phyloP scores from a whole-genome alignment of 768 basidiomycete genomes.

The Boletus reticulatus region DNA sequence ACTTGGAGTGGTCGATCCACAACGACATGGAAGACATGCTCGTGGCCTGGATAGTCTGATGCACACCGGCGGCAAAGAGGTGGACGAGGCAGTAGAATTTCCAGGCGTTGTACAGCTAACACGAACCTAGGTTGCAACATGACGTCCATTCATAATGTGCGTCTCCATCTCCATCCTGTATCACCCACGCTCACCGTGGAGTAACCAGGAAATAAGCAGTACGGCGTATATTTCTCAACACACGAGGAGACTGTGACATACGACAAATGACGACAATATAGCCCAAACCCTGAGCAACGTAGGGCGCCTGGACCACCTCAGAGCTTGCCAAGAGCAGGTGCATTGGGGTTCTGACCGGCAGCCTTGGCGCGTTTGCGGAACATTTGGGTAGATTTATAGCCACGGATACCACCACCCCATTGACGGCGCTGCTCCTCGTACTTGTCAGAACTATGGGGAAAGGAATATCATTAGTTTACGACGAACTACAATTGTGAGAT shows the following conservation, averaged over 20 bases:
- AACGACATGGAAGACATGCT: no score
- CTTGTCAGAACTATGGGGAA: constrained; percentile 68
- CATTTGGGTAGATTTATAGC: constrained; percentile 93
- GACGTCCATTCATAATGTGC: no score
- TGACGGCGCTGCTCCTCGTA: constrained; percentile 87
- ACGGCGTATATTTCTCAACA: constrained; percentile 14
- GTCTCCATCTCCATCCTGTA: background rate
- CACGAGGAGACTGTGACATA: constrained; percentile 16
- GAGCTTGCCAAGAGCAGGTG: constrained; percentile 61
- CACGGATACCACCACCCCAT: constrained; percentile 97
- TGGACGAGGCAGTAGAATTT: no score
- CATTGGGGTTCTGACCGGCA: constrained; percentile 62
- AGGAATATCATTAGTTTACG: constrained; percentile 1
- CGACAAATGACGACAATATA: constrained; percentile 3
- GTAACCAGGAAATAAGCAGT: constrained; percentile 3
- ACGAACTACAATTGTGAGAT: background rate
- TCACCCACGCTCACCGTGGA: constrained; percentile 1
- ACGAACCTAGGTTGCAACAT: no score
- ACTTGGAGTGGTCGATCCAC: no score
- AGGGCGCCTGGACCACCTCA: constrained; percentile 31
- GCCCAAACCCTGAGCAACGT: background rate
- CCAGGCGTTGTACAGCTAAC: no score
- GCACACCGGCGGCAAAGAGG: no score
- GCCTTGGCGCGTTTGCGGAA: constrained; percentile 93
- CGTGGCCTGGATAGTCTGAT: no score